Percentiles rank a stretch among this genome's conserved stretches.
These are phyloP conservation scores for Lactarius indigo DNA, from an alignment of 768 basidiomycete species.

Conservation along the genomic window DNA sequence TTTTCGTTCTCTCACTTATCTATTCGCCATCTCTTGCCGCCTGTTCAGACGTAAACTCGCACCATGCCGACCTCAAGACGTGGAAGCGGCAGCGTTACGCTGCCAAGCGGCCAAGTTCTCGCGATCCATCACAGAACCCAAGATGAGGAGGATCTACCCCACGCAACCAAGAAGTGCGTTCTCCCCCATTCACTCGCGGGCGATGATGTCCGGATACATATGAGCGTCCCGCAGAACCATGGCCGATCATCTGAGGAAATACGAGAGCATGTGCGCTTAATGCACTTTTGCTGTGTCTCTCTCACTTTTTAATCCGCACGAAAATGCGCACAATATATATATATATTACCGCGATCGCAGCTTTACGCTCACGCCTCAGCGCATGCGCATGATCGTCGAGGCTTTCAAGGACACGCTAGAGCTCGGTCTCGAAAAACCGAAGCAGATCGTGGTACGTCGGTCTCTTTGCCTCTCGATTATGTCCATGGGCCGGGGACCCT, in stretches of 20 bases:
- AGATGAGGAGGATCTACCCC: slow-evolving; percentile 82
- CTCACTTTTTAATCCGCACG: background rate
- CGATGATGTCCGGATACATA: slow-evolving; percentile 17
- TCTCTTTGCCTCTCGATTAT: slow-evolving; percentile 10
- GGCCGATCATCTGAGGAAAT: slow-evolving; percentile 90
- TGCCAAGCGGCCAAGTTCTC: slow-evolving; percentile 73
- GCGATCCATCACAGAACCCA: slow-evolving; percentile 87
- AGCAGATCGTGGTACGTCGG: slow-evolving; percentile 78
- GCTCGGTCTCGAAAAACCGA: slow-evolving; percentile 73
- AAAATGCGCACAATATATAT: background rate
- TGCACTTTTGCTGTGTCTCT: slow-evolving; percentile 1
- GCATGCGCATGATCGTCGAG: slow-evolving; percentile 96
- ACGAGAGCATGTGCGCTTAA: slow-evolving; percentile 71
- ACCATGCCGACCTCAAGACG: slow-evolving; percentile 67
- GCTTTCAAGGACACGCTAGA: slow-evolving; percentile 93
- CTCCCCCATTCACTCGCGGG: slow-evolving; percentile 13
- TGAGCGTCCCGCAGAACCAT: slow-evolving; percentile 59
- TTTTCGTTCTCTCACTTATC: slow-evolving; percentile 12
- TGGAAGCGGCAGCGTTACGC: slow-evolving; percentile 69
- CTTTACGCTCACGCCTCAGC: slow-evolving; percentile 82
- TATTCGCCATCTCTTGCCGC: slow-evolving; percentile 22
- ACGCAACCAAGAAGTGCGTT: slow-evolving; percentile 87
- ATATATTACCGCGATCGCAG: slow-evolving; percentile 36
- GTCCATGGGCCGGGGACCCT: background rate
- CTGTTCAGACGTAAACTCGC: slow-evolving; percentile 6